A percentile compares a stretch with the other conserved stretches of the same genome.
Evolutionary conservation across 805 yeast species (phyloP).

Genomic region (Kazachstania bromeliacearum): DNA sequence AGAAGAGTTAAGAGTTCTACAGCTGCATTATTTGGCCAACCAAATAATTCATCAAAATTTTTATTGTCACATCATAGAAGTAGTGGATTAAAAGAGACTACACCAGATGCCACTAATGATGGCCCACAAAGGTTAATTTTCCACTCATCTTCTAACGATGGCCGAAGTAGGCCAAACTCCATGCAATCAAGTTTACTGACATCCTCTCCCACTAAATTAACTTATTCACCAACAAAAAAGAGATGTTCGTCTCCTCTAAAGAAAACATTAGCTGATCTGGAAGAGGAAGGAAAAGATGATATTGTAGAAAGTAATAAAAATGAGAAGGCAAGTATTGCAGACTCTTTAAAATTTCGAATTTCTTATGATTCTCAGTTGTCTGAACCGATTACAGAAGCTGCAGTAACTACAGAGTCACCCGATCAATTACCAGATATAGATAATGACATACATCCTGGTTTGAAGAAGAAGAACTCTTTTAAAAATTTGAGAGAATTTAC

Average conservation of each 20-base stretch:
- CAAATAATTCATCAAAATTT: conserved; percentile 7
- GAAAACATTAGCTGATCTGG: conserved; percentile 8
- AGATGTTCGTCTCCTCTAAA: conserved; percentile 8
- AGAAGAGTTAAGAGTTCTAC: conserved; percentile 20
- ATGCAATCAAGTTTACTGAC: neutral
- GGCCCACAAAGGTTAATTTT: conserved; percentile 22
- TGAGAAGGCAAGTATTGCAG: neutral
- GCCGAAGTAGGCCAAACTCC: conserved; percentile 1
- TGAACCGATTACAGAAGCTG: neutral
- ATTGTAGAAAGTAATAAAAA: neutral
- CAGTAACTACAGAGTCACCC: neutral
- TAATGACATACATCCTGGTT: conserved; percentile 10
- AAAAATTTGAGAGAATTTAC: conserved; percentile 40
- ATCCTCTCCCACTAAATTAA: conserved; percentile 6
- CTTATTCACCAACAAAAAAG: conserved; percentile 3
- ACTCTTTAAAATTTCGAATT: neutral
- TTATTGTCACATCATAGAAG: conserved; percentile 1
- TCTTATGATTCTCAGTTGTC: conserved; percentile 11
- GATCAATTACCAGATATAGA: neutral
- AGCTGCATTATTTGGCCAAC: conserved; percentile 10
- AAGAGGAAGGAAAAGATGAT: conserved; percentile 2
- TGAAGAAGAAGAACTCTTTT: conserved; percentile 43
- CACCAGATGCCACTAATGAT: conserved; percentile 3
- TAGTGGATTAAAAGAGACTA: neutral
- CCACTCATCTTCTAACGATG: conserved; percentile 8